Evolutionary conservation across 805 yeast species (phyloP).

Genomic region (Barnettozyma pratensis): DNA sequence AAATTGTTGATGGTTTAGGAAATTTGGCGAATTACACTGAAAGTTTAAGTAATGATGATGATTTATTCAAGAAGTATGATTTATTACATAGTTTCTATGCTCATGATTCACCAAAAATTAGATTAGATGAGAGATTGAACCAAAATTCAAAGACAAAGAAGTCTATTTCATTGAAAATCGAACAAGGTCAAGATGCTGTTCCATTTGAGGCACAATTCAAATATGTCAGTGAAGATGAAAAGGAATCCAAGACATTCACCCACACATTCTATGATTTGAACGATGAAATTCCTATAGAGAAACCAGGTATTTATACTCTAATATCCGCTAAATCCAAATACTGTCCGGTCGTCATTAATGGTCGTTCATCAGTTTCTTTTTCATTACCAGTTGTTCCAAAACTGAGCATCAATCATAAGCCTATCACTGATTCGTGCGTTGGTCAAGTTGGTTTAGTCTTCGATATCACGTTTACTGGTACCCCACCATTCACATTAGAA

Average conservation of each 20-base stretch:
- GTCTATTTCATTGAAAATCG: slow-evolving; percentile 30
- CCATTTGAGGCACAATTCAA: slow-evolving; percentile 33
- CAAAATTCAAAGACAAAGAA: slow-evolving; percentile 33
- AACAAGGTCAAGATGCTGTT: slow-evolving; percentile 23
- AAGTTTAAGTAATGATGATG: slow-evolving; percentile 24
- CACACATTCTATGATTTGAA: slow-evolving; percentile 25
- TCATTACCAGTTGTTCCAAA: slow-evolving; percentile 55
- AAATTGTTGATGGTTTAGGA: slow-evolving; percentile 63
- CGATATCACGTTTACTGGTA: slow-evolving; percentile 63
- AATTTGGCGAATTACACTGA: slow-evolving; percentile 42
- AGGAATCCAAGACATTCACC: slow-evolving; percentile 14
- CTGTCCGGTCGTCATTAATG: slow-evolving; percentile 64
- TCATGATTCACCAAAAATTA: slow-evolving; percentile 51
- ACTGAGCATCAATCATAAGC: slow-evolving; percentile 34
- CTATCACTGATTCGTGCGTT: slow-evolving; percentile 81
- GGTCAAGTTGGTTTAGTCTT: slow-evolving; percentile 86
- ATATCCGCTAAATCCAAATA: slow-evolving; percentile 47
- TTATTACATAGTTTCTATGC: slow-evolving; percentile 42
- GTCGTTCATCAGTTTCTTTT: slow-evolving; percentile 48
- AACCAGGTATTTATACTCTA: slow-evolving; percentile 66
- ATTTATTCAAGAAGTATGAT: slow-evolving; percentile 28
- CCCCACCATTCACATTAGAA: slow-evolving; percentile 72
- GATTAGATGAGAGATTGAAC: slow-evolving; percentile 37
- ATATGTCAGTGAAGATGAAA: slow-evolving; percentile 25
- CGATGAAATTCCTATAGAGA: slow-evolving; percentile 35